phyloP scores from a whole-genome alignment of 2,329 filamentous ascomycete species.

The Cucurbitaria berberidis region DNA sequence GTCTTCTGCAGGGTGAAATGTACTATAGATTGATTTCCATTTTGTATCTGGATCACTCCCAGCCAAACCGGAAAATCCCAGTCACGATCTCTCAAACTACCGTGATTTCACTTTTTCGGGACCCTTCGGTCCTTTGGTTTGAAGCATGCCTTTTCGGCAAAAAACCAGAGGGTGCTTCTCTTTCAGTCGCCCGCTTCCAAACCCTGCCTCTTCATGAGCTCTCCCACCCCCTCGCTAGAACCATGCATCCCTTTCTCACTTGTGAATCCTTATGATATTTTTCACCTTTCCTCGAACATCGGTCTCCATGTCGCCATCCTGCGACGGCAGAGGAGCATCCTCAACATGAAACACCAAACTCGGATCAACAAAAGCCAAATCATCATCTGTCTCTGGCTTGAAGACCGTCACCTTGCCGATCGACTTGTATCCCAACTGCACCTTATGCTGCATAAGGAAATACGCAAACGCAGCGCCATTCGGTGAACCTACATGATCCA shows the following conservation, averaged over 20 bases:
- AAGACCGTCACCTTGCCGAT: constrained; percentile 22
- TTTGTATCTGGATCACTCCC: too few species aligned
- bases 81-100: too few species aligned
- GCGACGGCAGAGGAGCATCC: constrained; percentile 2
- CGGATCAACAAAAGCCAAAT: constrained; percentile 18
- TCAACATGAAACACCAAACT: constrained; percentile 20
- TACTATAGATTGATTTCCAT: too few species aligned
- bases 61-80: too few species aligned
- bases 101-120: too few species aligned
- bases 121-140: too few species aligned
- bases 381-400: constrained; percentile 5
- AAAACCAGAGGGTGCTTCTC: too few species aligned
- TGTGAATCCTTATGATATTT: background rate
- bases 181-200: too few species aligned
- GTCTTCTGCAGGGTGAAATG: too few species aligned
- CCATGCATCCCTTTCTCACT: background rate
- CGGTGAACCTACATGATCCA: constrained; percentile 13
- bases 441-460: constrained; percentile 29
- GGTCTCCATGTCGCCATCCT: background rate
- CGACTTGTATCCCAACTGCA: constrained; percentile 21
- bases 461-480: constrained; percentile 31
- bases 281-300: background rate
- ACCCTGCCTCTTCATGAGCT: too few species aligned
- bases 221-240: too few species aligned
- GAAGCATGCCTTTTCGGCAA: too few species aligned